Evolutionary conservation across 2,329 filamentous ascomycete genomes (phyloP).

Genomic region (Coniella lustricola): DNA sequence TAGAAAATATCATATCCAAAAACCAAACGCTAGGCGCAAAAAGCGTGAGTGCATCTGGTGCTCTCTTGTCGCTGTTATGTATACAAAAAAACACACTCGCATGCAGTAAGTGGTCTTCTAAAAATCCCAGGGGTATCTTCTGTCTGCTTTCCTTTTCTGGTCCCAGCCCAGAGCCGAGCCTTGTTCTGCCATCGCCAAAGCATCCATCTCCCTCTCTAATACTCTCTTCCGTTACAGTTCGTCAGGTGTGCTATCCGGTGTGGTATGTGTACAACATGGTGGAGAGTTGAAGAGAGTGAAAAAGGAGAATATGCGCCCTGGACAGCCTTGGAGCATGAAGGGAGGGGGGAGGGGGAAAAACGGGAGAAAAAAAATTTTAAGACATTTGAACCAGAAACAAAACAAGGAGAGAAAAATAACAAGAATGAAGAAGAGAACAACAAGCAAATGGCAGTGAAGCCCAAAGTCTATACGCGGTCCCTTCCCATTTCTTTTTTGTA

Average conservation of each 20-base stretch:
- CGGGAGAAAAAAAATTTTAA: no score
- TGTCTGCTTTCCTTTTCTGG: constrained; percentile 21
- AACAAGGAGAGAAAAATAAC: not conserved
- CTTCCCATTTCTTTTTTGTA: constrained; percentile 19
- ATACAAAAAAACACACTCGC: constrained; percentile 16
- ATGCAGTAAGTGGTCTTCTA: constrained; percentile 10
- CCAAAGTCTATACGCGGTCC: constrained; percentile 23
- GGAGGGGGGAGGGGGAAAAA: no score
- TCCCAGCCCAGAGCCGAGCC: constrained; percentile 24
- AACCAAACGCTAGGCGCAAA: constrained; percentile 8
- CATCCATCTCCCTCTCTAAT: constrained; percentile 1
- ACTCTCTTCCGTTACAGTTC: constrained; percentile 9
- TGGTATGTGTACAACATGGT: constrained; percentile 20
- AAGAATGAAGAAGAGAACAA: constrained; percentile 11
- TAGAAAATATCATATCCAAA: constrained; percentile 10
- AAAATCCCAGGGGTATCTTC: constrained; percentile 27
- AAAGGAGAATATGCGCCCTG: not conserved
- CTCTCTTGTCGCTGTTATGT: constrained; percentile 20
- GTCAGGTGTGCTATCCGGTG: constrained; percentile 12
- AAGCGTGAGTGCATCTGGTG: constrained; percentile 21
- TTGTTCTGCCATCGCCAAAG: constrained; percentile 14
- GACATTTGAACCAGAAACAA: constrained; percentile 4
- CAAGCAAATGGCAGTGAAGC: constrained; percentile 15
- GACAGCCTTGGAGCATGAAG: constrained; percentile 7
- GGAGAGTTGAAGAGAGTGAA: constrained; percentile 6